Evolutionary conservation across 1,139 yeast genomes (phyloP), one percentile per base, ranked within the genome.

Genomic region (Entelexis paramagnoliae): DNA sequence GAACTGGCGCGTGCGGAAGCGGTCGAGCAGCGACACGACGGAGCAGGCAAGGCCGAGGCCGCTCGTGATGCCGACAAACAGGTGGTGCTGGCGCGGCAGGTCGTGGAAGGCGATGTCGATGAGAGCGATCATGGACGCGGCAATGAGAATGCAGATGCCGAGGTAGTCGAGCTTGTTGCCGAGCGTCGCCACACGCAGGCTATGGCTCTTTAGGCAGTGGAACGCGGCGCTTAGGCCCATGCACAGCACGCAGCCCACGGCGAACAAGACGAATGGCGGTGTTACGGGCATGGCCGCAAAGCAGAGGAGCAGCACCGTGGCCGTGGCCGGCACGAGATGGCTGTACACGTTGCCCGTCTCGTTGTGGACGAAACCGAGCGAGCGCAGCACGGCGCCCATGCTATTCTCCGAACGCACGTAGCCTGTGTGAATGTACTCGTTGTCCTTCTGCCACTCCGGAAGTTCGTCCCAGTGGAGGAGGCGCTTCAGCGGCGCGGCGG

Each of bases 111-210:
- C 82, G 65, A 83, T 86, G 59, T 78, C 73, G 16, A 85, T 71
- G 5, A 87, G 72, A 9, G 94, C 83, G 2, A 81, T 71, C 72
- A 85, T 76, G 0, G 95, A 86, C 33, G 86, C 74, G 1, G 83
- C 78, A 53, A 87, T 86, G 55, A 88, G 70, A 4, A 83, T 72
- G 13, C 87, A 83, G 46, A 88, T 88, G 0, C 96, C 97, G 52
- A 88, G 75, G 62, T 88, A 89, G 65, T 88, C 97, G 53, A 87
- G 72, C 60, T 81, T 84, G 64, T 87, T 86, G 2, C 95, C 95
- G 52, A 80, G 69, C 41, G 71, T 69, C 38, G 83, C 73, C 9
- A 85, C 77, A 28, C 62, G 59, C 29, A 70, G 73, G 10, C 95
- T 85, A 65, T 88, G 96, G 52, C 81, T 74, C 63, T 86, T 87